Evolutionary conservation across 208 protist species (phyloP).

Genomic region (Trypanosoma grayi): DNA sequence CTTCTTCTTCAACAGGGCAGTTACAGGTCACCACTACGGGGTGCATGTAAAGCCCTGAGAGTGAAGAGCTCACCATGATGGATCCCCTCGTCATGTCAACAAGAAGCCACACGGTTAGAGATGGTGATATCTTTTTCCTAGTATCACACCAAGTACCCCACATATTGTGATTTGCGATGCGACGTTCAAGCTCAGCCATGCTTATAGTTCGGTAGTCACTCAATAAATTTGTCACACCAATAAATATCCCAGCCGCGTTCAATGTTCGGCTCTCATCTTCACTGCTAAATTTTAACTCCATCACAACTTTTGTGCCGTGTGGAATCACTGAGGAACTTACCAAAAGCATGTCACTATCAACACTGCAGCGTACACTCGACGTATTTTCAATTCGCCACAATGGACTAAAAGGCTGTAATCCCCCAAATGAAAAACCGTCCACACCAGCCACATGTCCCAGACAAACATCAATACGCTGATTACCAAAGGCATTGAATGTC

Average conservation of each 20-base stretch:
- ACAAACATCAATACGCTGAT: conserved; percentile 56
- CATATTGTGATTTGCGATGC: conserved; percentile 50
- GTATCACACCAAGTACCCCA: conserved; percentile 86
- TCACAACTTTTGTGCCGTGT: conserved; percentile 46
- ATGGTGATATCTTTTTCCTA: conserved; percentile 40
- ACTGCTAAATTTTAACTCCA: conserved; percentile 26
- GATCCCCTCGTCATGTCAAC: conserved; percentile 59
- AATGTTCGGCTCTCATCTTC: background rate
- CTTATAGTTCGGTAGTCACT: conserved; percentile 39
- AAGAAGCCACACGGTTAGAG: conserved; percentile 51
- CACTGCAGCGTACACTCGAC: conserved; percentile 24
- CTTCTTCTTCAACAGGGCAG: conserved; percentile 33
- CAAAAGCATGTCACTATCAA: conserved; percentile 51
- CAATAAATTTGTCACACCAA: conserved; percentile 69
- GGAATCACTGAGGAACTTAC: conserved; percentile 71
- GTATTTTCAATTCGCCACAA: conserved; percentile 62
- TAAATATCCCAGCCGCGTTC: conserved; percentile 52
- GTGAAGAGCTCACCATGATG: conserved; percentile 63
- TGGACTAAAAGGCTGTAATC: conserved; percentile 64
- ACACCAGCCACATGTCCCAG: conserved; percentile 71
- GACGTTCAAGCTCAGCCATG: conserved; percentile 56
- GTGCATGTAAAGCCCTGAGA: conserved; percentile 53
- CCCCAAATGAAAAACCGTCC: conserved; percentile 70
- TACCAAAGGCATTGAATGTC: conserved; percentile 42
- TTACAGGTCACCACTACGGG: conserved; percentile 68